Evolutionary conservation across 2,329 filamentous ascomycete genomes (phyloP).

Genomic region (Aspergillaceae sp.): DNA sequence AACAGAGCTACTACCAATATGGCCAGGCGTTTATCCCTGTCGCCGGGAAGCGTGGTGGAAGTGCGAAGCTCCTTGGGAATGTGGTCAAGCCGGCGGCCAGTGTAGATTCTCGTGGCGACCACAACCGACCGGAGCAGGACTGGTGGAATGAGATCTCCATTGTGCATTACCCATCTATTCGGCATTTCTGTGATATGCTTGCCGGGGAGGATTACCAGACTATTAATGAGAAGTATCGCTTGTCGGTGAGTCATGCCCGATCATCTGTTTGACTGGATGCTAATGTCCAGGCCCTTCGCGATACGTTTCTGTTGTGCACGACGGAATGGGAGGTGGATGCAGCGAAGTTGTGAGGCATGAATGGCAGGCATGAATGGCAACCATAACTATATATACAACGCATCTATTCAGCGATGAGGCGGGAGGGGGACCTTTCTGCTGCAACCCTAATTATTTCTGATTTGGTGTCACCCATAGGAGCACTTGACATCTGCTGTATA

Average conservation of each 20-base stretch:
- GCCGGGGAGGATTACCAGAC: conserved; percentile 50
- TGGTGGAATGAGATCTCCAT: conserved; percentile 57
- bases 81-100: conserved; percentile 32
- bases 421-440: conserved; percentile 30
- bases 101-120: conserved; percentile 16
- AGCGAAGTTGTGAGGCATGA: background rate
- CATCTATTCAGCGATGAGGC: conserved; percentile 17
- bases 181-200: conserved; percentile 56
- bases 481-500: too few relatives aligned
- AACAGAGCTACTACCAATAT: conserved; percentile 49
- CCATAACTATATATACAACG: background rate
- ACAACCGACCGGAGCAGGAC: conserved; percentile 16
- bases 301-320: conserved; percentile 48
- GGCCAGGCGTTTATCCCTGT: conserved; percentile 40
- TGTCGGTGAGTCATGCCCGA: conserved; percentile 27
- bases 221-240: conserved; percentile 46
- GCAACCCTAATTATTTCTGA: conserved; percentile 10
- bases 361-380: conserved; percentile 1
- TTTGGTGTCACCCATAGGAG: too few relatives aligned
- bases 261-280: background rate
- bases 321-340: conserved; percentile 41
- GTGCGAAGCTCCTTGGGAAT: conserved; percentile 54
- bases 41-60: conserved; percentile 47
- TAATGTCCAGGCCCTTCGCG: conserved; percentile 34
- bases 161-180: conserved; percentile 55